phyloP scores from a whole-genome alignment of 1,284 basidiomycete species.

The Ustilago cynodontis region DNA sequence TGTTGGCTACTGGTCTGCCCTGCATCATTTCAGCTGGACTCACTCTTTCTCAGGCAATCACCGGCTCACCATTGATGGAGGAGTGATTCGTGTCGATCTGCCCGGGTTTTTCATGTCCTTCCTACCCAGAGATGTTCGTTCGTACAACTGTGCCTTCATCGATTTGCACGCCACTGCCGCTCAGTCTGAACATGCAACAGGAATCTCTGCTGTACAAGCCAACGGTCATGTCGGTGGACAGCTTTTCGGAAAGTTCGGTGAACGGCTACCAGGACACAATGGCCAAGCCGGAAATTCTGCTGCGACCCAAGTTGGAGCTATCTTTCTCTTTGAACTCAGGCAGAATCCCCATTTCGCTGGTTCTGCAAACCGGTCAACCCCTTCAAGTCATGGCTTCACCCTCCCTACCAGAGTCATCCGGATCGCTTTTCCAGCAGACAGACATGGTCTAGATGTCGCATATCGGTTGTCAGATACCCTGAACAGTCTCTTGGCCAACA shows the following conservation, averaged over 20 bases:
- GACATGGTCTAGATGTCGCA: background rate
- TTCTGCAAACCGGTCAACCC: background rate
- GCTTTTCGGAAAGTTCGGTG: background rate
- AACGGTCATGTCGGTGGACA: background rate
- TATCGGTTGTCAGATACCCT: background rate
- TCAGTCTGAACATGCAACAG: too few relatives aligned
- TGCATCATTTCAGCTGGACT: slow-evolving; percentile 7
- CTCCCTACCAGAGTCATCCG: slow-evolving; percentile 13
- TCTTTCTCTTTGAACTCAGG: slow-evolving; percentile 27
- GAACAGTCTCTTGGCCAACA: slow-evolving; percentile 8
- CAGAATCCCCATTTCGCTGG: slow-evolving; percentile 15
- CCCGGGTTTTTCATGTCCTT: slow-evolving; percentile 7
- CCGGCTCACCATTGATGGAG: slow-evolving; percentile 5
- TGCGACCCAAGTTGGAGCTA: background rate
- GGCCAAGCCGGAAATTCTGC: too few relatives aligned
- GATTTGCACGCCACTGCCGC: background rate
- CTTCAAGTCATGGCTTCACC: background rate
- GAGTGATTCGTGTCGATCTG: slow-evolving; percentile 6
- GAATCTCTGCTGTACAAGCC: too few relatives aligned
- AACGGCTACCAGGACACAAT: too few relatives aligned
- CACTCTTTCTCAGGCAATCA: background rate
- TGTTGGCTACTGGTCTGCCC: slow-evolving; percentile 22
- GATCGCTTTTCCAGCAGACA: slow-evolving; percentile 7
- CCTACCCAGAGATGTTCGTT: slow-evolving; percentile 27
- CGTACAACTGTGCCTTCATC: background rate